These are phyloP conservation scores for Colletotrichum sp. DNA, from an alignment of 2,329 filamentous ascomycete species.

Conservation along the genomic window DNA sequence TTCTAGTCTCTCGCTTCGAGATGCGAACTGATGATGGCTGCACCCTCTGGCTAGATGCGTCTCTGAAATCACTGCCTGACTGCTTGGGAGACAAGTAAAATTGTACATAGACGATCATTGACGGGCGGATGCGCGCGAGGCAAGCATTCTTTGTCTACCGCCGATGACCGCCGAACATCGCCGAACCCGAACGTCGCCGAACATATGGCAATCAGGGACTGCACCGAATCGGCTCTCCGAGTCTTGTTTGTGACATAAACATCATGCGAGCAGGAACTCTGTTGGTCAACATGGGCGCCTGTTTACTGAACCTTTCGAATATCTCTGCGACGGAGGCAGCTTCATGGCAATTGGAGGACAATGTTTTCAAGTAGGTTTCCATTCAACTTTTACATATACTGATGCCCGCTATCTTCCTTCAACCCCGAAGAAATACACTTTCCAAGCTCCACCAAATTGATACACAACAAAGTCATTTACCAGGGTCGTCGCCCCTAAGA, in stretches of 20 bases:
- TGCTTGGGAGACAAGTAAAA: neutral
- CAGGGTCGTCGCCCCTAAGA: neutral
- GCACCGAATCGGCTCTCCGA: neutral
- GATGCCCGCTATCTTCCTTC: neutral
- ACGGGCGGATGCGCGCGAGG: neutral
- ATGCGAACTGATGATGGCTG: neutral
- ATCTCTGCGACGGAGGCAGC: neutral
- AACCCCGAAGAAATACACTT: neutral
- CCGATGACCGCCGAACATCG: neutral
- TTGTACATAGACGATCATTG: neutral
- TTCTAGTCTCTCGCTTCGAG: neutral
- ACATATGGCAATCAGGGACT: neutral
- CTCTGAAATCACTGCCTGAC: neutral
- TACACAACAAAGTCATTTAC: rapidly evolving
- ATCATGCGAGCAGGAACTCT: rapidly evolving
- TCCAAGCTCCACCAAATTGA: neutral
- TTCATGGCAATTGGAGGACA: neutral
- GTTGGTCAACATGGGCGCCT: neutral
- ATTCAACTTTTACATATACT: neutral
- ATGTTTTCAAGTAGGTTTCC: neutral
- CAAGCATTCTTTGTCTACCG: neutral
- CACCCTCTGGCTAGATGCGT: neutral
- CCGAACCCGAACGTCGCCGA: neutral
- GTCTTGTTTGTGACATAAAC: neutral
- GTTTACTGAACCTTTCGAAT: neutral